A percentile compares a stretch with the other conserved stretches of the same genome.
Evolutionary conservation across 352 stramenopile species (phyloP).

Genomic region (Phytophthora tentaculata): DNA sequence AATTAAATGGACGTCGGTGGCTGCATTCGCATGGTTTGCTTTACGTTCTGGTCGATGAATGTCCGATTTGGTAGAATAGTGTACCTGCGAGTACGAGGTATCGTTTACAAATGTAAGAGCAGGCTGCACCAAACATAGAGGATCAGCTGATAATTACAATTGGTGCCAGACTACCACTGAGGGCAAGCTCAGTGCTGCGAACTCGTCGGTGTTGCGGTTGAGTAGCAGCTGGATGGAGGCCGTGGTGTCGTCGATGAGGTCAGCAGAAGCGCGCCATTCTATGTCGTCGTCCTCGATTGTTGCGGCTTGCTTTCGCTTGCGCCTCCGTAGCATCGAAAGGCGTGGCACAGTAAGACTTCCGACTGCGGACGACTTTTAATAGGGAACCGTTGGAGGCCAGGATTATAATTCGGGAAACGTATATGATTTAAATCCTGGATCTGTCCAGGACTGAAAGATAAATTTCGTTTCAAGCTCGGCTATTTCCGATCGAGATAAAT

Average conservation of each 20-base stretch:
- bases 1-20: neutral
- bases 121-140: neutral
- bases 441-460: too few relatives aligned
- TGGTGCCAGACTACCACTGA: constrained; percentile 62
- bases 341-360: too few relatives aligned
- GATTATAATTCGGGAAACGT: too few relatives aligned
- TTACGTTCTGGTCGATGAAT: constrained; percentile 70
- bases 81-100: constrained; percentile 42
- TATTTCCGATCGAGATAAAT: too few relatives aligned
- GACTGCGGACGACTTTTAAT: too few relatives aligned
- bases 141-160: constrained; percentile 41
- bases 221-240: constrained; percentile 55
- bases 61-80: constrained; percentile 62
- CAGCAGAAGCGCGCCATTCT: constrained; percentile 33
- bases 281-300: constrained; percentile 21
- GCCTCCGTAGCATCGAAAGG: neutral
- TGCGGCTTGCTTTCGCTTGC: constrained; percentile 35
- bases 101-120: neutral
- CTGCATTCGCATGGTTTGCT: neutral
- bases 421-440: too few relatives aligned
- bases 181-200: constrained; percentile 42
- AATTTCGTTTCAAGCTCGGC: too few relatives aligned
- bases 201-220: constrained; percentile 47
- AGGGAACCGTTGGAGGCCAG: too few relatives aligned
- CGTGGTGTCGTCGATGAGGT: constrained; percentile 63